Conservation (phyloP, 2,329 filamentous ascomycete species). For the Torrubiella hemipterigena region DNA sequence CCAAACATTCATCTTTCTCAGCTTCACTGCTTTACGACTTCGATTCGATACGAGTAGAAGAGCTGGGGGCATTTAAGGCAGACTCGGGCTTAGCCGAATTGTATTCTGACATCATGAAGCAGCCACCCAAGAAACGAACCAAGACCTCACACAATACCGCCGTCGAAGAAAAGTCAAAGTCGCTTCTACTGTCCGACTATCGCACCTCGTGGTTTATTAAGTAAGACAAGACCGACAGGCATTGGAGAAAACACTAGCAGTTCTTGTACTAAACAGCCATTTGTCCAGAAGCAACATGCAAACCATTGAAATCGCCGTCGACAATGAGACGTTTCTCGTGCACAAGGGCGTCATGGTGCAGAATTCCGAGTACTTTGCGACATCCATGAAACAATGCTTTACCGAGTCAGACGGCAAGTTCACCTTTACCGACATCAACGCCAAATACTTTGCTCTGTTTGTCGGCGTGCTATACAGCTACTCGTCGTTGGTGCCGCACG, state of each 20-base stretch:
- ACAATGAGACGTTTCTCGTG: conserved; percentile 17
- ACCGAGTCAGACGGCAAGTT: conserved; percentile 15
- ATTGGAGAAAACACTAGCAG: not conserved
- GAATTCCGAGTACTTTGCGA: conserved; percentile 21
- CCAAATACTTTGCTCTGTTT: conserved; percentile 20
- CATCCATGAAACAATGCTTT: conserved; percentile 15
- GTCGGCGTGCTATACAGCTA: conserved; percentile 21
- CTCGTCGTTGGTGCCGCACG: conserved; percentile 19
- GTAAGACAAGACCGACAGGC: conserved; percentile 11
- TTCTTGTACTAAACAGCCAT: too few species aligned
- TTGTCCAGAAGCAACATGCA: conserved; percentile 18
- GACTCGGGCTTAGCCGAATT: too few species aligned
- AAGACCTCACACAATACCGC: conserved; percentile 9
- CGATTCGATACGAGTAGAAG: too few species aligned
- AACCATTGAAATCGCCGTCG: conserved; percentile 15
- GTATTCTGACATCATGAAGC: too few species aligned
- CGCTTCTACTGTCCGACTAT: conserved; percentile 16
- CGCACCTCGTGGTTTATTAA: conserved; percentile 21
- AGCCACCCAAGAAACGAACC: conserved; percentile 13
- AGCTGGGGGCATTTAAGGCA: too few species aligned
- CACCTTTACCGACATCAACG: conserved; percentile 19
- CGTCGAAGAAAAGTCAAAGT: conserved; percentile 10
- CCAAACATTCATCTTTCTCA: too few species aligned
- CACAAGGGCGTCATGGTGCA: conserved; percentile 17
- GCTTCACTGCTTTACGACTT: too few species aligned